Evolutionary conservation across 1,284 basidiomycete species (phyloP), one percentile per base, ranked within the genome.

Genomic region (Gymnopus androsaceus): DNA sequence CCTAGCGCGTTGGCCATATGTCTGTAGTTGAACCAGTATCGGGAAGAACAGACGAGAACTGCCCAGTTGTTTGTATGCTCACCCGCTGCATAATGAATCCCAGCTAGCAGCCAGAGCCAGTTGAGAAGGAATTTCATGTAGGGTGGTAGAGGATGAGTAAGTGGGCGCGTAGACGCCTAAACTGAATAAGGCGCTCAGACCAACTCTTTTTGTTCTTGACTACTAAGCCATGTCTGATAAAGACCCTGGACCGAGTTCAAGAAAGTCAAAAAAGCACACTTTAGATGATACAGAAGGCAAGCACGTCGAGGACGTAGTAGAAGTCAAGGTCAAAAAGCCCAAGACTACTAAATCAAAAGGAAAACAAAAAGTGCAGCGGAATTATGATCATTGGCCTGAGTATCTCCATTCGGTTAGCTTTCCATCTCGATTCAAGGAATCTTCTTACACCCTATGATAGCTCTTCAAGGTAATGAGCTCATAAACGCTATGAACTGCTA

Each of bases 21-120:
- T 38, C 96, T 79, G 67, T 99, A 99, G 70, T 99, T 99, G 81
- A 99, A 98, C 95, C 95, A 98, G 69, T 95, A 98, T 58, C 95
- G 75, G 5, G 94, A 96, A 0, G 97, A 82, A 66, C 92, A 95
- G 1, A 98, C 95, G 23, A 99, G 78, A 1, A 99, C 95, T 0
- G 96, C 96, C 96, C 96, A 99, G 70, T 99, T 99, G 69, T 98
- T 99, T 2, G 96, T 95, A 66, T 96, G 94, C 17, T 50, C n/a
- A n/a, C n/a, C n/a, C n/a, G n/a, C n/a, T n/a, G n/a, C n/a, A n/a
- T n/a, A n/a, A n/a, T n/a, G n/a, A n/a, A n/a, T n/a, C n/a, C n/a
- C n/a, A n/a, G n/a, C n/a, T n/a, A n/a, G n/a, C n/a, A n/a, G n/a
- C n/a, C n/a, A n/a, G n/a, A n/a, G n/a, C n/a, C n/a, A n/a, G n/a